Percentiles rank a stretch among this genome's conserved stretches.
Evolutionary conservation across 1,284 basidiomycete species (phyloP).

Genomic region (Inonotus hispidus): DNA sequence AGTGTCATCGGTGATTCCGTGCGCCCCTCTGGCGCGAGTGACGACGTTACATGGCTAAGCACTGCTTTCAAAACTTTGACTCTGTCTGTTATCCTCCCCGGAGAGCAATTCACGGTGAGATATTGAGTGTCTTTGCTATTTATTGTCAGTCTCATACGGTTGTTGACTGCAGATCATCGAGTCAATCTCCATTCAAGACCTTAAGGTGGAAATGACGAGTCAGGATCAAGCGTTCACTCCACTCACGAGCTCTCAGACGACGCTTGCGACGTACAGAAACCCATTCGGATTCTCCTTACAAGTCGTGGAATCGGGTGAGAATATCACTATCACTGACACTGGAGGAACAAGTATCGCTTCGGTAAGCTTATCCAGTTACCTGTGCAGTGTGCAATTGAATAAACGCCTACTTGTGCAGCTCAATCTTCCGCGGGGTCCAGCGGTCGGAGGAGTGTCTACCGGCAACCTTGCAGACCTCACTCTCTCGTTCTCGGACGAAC

Average conservation of each 20-base stretch:
- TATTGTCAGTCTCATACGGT: neutral
- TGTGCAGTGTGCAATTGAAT: neutral
- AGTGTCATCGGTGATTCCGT: conserved; percentile 58
- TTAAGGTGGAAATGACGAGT: conserved; percentile 49
- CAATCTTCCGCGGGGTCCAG: conserved; percentile 44
- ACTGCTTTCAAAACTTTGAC: conserved; percentile 65
- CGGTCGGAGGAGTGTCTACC: conserved; percentile 59
- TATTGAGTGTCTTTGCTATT: neutral
- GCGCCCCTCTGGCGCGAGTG: conserved; percentile 43
- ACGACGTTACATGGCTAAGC: conserved; percentile 60
- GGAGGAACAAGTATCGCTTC: conserved; percentile 50
- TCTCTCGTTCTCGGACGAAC: conserved; percentile 52
- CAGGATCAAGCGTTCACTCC: conserved; percentile 54
- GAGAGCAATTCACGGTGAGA: conserved; percentile 48
- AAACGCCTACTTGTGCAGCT: conserved; percentile 35
- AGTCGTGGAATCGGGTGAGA: conserved; percentile 51
- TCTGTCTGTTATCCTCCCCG: conserved; percentile 59
- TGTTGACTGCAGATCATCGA: conserved; percentile 48
- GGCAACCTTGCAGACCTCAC: conserved; percentile 56
- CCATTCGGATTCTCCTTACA: conserved; percentile 75
- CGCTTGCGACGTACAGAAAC: conserved; percentile 66
- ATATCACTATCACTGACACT: conserved; percentile 43
- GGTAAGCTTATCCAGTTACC: conserved; percentile 29
- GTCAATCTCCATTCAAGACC: conserved; percentile 58
- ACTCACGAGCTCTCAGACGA: conserved; percentile 52